Evolutionary conservation across 2,329 filamentous ascomycete species (phyloP).

Genomic region (Colletotrichum brevisporum): DNA sequence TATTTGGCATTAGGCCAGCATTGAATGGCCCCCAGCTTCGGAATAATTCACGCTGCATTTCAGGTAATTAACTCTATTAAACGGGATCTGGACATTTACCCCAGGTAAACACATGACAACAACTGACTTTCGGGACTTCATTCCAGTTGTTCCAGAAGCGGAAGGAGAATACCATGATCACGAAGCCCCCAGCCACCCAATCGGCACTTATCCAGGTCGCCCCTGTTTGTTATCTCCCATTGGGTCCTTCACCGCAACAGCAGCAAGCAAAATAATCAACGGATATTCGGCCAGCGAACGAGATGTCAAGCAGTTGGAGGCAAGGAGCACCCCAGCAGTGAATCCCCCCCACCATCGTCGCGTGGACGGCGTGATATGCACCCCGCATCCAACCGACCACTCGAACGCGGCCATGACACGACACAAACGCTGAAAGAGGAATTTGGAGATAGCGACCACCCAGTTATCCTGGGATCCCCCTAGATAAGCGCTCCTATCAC

Average conservation of each 20-base stretch:
- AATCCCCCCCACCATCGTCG: background rate
- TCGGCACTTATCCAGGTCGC: conserved; percentile 8
- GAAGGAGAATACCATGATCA: background rate
- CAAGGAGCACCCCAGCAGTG: conserved; percentile 4
- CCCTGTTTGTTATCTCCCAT: conserved; percentile 12
- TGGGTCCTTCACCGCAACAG: background rate
- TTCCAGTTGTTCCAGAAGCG: background rate
- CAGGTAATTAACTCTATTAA: too few species aligned
- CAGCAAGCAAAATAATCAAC: background rate
- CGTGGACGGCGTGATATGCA: conserved; percentile 11
- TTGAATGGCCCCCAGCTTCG: too few species aligned
- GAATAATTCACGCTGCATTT: too few species aligned
- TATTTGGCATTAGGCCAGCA: too few species aligned
- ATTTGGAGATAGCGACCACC: conserved; percentile 13
- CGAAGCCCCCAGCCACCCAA: background rate
- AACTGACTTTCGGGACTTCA: background rate
- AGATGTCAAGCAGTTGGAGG: background rate
- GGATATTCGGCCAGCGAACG: background rate
- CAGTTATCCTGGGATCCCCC: conserved; percentile 7
- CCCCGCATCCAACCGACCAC: conserved; percentile 27
- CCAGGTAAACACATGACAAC: too few species aligned
- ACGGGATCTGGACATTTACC: too few species aligned
- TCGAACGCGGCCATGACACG: conserved; percentile 4
- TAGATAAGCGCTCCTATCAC: conserved; percentile 35
- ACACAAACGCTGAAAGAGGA: conserved; percentile 16